These are phyloP conservation scores for Bromus sterilis DNA, from an alignment of 176 grass and related monocot genomes.

Conservation along the genomic window DNA sequence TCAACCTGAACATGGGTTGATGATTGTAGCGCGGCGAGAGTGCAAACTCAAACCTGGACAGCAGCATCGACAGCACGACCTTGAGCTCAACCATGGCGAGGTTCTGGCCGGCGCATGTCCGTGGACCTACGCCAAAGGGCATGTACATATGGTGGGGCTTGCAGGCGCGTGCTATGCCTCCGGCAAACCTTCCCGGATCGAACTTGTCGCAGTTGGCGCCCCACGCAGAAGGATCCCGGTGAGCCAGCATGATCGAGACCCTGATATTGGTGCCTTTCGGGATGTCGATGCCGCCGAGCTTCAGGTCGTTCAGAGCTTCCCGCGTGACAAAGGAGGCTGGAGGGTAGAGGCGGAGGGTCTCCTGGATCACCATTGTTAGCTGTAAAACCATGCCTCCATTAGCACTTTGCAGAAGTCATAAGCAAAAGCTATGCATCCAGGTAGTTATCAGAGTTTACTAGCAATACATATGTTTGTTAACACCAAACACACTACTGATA, in stretches of 20 bases:
- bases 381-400: not conserved
- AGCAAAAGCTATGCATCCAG: not conserved
- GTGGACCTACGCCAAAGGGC: constrained; percentile 52
- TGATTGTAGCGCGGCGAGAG: constrained; percentile 46
- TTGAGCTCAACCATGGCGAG: constrained; percentile 80
- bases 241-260: constrained; percentile 25
- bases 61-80: constrained; percentile 41
- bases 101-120: constrained; percentile 70
- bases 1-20: constrained; percentile 43
- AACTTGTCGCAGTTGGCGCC: constrained; percentile 38
- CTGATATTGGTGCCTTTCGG: constrained; percentile 50
- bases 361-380: constrained; percentile 86
- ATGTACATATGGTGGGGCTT: constrained; percentile 49
- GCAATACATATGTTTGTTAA: not conserved
- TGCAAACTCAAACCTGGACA: constrained; percentile 41
- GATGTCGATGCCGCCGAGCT: constrained; percentile 33
- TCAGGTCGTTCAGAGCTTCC: constrained; percentile 44
- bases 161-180: constrained; percentile 48
- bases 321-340: constrained; percentile 27
- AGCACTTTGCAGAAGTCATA: not conserved
- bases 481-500: not conserved
- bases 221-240: constrained; percentile 43
- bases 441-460: not conserved
- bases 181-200: constrained; percentile 49
- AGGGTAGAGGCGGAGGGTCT: constrained; percentile 57